Evolutionary conservation across 305 asterid genomes (phyloP).

Genomic region (Ajuga reptans): DNA sequence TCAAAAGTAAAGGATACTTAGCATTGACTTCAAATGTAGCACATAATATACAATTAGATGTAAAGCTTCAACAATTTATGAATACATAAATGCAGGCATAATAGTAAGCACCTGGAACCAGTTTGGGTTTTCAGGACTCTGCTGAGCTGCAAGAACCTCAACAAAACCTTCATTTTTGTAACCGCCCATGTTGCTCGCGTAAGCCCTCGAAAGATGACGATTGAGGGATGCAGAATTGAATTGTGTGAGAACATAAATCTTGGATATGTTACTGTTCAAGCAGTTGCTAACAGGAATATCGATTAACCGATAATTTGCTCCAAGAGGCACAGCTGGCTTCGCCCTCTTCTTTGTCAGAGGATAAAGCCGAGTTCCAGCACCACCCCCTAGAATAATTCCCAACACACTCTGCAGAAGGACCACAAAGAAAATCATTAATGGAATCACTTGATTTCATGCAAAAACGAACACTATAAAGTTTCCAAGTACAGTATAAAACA

Average conservation of each 20-base stretch:
- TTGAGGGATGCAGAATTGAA: constrained; percentile 94
- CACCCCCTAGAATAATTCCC: constrained; percentile 94
- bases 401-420: constrained; percentile 63
- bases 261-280: constrained; percentile 77
- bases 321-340: constrained; percentile 93
- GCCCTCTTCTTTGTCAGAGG: constrained; percentile 93
- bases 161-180: constrained; percentile 84
- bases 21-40: constrained; percentile 5
- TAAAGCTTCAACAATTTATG: not conserved
- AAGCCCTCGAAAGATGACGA: constrained; percentile 91
- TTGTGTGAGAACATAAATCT: constrained; percentile 90
- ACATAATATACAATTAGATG: constrained; percentile 1
- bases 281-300: constrained; percentile 97
- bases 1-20: not conserved
- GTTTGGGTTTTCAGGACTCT: constrained; percentile 87
- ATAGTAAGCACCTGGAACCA: constrained; percentile 69
- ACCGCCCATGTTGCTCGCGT: constrained; percentile 85
- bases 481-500: not conserved
- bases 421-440: constrained; percentile 16
- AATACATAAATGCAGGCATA: not conserved
- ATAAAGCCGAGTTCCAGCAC: constrained; percentile 91
- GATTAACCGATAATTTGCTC: constrained; percentile 83
- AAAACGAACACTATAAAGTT: constrained; percentile 1
- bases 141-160: constrained; percentile 97
- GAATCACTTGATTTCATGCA: not conserved